Evolutionary conservation across 2,329 filamentous ascomycete genomes (phyloP).

Genomic region (Scleromitrula shiraiana): DNA sequence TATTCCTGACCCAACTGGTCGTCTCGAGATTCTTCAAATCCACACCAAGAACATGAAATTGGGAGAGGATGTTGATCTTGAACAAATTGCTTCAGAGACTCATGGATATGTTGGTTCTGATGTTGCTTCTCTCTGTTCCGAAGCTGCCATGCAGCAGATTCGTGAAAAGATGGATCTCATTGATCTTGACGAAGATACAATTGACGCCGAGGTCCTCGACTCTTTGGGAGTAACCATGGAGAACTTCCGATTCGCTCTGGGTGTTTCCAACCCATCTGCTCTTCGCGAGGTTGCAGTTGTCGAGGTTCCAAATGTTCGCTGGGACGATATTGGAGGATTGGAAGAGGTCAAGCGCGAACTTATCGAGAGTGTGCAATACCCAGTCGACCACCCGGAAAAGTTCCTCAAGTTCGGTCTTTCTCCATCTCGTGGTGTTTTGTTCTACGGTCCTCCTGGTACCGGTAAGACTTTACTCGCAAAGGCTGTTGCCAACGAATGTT

Average conservation of each 20-base stretch:
- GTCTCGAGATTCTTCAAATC: slow-evolving; percentile 97
- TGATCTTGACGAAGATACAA: slow-evolving; percentile 96
- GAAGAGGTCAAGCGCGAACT: slow-evolving; percentile 99
- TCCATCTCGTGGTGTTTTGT: slow-evolving; percentile 94
- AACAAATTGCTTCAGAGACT: slow-evolving; percentile 93
- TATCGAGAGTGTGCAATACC: slow-evolving; percentile 97
- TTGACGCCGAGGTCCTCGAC: slow-evolving; percentile 96
- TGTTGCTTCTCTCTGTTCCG: slow-evolving; percentile 94
- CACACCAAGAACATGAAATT: slow-evolving; percentile 99
- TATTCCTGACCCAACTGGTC: slow-evolving; percentile 94
- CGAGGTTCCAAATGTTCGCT: slow-evolving; percentile 97
- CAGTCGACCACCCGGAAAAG: slow-evolving; percentile 97
- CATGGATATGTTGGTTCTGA: slow-evolving; percentile 99
- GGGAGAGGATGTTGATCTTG: slow-evolving; percentile 89
- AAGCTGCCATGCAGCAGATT: slow-evolving; percentile 99
- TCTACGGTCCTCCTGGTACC: slow-evolving; percentile 98
- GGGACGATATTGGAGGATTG: slow-evolving; percentile 99
- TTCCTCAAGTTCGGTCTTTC: slow-evolving; percentile 99
- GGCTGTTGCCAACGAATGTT: slow-evolving; percentile 97
- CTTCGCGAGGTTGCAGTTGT: slow-evolving; percentile 98
- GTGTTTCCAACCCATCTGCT: slow-evolving; percentile 96
- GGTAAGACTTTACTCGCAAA: slow-evolving; percentile 99
- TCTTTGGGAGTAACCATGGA: slow-evolving; percentile 99
- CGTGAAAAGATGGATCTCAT: slow-evolving; percentile 99
- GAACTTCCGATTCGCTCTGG: slow-evolving; percentile 98